Evolutionary conservation across 805 yeast species (phyloP), one percentile per base, ranked within the genome.

Genomic region (Starmera quercuum): DNA sequence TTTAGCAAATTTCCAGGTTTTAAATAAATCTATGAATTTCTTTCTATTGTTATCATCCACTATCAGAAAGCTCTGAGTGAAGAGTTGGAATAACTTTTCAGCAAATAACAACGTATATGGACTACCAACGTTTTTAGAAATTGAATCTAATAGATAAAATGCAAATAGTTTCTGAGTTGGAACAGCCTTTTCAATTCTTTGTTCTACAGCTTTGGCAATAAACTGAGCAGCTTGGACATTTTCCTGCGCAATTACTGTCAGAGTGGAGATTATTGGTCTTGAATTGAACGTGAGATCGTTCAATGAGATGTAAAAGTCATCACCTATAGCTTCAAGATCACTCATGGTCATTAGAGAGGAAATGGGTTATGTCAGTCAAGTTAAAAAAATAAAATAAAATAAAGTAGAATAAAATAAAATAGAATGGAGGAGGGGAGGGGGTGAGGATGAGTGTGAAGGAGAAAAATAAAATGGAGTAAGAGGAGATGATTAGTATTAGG

Each of bases 211-310:
- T 34, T 73, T 73, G 13, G 83, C 74, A 28, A 92, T 83, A 31
- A 79, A 83, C 34, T 75, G 73, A 7, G 97, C 96, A 35, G 73
- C 75, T 29, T 73, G 71, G 15, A 76, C 70, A 53, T 86, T 85
- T 52, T 92, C 97, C 46, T 75, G 83, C 3, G 98, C 97, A 34
- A 87, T 73, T 26, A 74, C 68, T 7, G 97, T 92, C 48, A 88
- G 67, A 29, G 77, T 82, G 26, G 83, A 80, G 39, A 92, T 92
- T 35, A 88, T 83, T 9, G 97, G 97, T 38, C 86, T 69, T 7
- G 96, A 85, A 56, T 87, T 88, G 61, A 82, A 81, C 4, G 95
- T 85, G 39, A 92, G 66, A 37, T 84, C 92, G 22, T 70, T 70
- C 27, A 90, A 64, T 21, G 87, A 76, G 42, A 71, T 72, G 27